Percentiles rank a stretch among this genome's conserved stretches.
phyloP scores from a whole-genome alignment of 495 filamentous ascomycete genomes.

The Antarctomyces pellizariae region DNA sequence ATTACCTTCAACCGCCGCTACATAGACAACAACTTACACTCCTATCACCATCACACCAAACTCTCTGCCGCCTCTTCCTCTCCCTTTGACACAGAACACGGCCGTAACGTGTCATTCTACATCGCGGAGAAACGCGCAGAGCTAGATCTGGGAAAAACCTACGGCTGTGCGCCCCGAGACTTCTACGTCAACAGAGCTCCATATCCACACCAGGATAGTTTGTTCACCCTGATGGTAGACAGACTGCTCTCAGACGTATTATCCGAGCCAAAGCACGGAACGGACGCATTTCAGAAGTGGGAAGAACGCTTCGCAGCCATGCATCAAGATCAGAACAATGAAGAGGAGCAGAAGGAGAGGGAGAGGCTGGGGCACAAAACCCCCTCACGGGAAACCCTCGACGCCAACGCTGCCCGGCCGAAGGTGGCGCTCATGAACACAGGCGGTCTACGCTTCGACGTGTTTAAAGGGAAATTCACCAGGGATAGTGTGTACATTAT shows the following conservation, averaged over 20 bases:
- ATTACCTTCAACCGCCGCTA: constrained; percentile 55
- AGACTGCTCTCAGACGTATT: too few relatives aligned
- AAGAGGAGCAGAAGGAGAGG: constrained; percentile 13
- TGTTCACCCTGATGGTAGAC: too few relatives aligned
- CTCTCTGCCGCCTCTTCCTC: constrained; percentile 32
- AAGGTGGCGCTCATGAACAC: constrained; percentile 64
- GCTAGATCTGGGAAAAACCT: constrained; percentile 45
- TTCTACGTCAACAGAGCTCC: constrained; percentile 57
- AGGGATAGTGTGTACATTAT: constrained; percentile 63
- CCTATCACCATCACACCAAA: constrained; percentile 59
- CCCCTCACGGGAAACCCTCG: too few relatives aligned
- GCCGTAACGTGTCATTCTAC: constrained; percentile 43
- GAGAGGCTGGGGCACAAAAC: too few relatives aligned
- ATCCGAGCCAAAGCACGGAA: too few relatives aligned
- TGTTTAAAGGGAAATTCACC: constrained; percentile 80
- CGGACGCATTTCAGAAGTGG: too few relatives aligned
- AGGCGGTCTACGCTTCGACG: constrained; percentile 79
- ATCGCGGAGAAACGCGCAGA: constrained; percentile 46
- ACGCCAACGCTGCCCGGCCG: constrained; percentile 20
- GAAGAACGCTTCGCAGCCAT: too few relatives aligned
- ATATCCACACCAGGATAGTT: constrained; percentile 43
- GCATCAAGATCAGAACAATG: constrained; percentile 21
- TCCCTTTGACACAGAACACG: constrained; percentile 60
- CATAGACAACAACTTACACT: constrained; percentile 85
- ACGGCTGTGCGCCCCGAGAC: constrained; percentile 65